Evolutionary conservation across 208 protist genomes (phyloP).

Genomic region (Crithidia bombi): DNA sequence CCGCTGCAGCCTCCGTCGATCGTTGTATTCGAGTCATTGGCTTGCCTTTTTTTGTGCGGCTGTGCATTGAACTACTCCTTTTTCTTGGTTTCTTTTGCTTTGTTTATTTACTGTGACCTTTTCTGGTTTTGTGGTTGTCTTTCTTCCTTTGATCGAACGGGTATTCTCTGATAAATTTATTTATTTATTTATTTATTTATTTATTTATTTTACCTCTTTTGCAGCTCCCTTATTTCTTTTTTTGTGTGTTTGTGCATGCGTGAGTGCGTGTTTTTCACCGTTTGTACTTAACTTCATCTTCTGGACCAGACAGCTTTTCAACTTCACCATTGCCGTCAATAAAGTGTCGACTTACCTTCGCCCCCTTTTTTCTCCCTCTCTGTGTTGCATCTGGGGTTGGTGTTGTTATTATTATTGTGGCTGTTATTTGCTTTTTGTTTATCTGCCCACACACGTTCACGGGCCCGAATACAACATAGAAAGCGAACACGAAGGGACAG

Average conservation of each 20-base stretch:
- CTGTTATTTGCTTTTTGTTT: too few relatives aligned
- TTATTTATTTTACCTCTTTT: not conserved
- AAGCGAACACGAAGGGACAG: too few relatives aligned
- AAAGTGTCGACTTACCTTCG: too few relatives aligned
- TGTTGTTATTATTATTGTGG: too few relatives aligned
- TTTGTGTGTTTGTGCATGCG: not conserved
- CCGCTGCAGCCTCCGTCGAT: too few relatives aligned
- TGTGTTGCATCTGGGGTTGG: too few relatives aligned
- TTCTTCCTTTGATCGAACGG: not conserved
- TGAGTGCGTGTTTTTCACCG: not conserved
- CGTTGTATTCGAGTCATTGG: not conserved
- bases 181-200: constrained; percentile 5
- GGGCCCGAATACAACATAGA: too few relatives aligned
- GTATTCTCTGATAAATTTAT: not conserved
- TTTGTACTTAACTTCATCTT: too few relatives aligned
- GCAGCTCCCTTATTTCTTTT: not conserved
- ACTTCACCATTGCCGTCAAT: too few relatives aligned
- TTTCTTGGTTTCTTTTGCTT: constrained; percentile 19
- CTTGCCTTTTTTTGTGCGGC: not conserved
- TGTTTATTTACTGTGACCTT: not conserved
- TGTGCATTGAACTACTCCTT: not conserved
- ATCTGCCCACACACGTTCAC: too few relatives aligned
- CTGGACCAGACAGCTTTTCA: too few relatives aligned
- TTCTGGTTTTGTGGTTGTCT: not conserved
- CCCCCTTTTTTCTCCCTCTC: too few relatives aligned